A percentile compares a stretch with the other conserved stretches of the same genome.
These are phyloP conservation scores for Tuber melanosporum DNA, from an alignment of 495 filamentous ascomycete species.

Conservation along the genomic window DNA sequence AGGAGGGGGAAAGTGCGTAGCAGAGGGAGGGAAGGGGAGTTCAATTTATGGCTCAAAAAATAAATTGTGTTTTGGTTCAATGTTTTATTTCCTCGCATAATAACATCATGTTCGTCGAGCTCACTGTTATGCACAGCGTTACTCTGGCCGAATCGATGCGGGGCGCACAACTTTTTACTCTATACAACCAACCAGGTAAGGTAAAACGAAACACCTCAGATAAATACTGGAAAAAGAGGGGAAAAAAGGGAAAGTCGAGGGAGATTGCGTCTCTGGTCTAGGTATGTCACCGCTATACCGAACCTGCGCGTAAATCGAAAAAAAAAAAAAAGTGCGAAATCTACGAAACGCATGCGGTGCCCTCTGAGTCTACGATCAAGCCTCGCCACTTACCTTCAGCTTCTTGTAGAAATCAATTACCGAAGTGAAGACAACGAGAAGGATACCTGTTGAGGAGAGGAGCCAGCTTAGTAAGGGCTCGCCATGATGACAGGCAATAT, in stretches of 20 bases:
- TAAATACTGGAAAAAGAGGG: neutral
- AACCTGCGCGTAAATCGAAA: slow-evolving; percentile 6
- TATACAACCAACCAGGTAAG: neutral
- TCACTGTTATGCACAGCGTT: neutral
- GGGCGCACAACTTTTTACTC: neutral
- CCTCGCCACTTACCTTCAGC: slow-evolving; percentile 45
- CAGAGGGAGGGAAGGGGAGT: neutral
- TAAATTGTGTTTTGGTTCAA: neutral
- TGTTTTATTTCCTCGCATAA: neutral
- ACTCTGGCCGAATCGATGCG: neutral
- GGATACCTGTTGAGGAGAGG: slow-evolving; percentile 55
- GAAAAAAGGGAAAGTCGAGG: neutral
- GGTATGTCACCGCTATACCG: slow-evolving; percentile 7
- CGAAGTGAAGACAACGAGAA: slow-evolving; percentile 85
- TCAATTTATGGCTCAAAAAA: neutral
- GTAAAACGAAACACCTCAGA: neutral
- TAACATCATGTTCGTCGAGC: neutral
- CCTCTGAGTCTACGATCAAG: neutral
- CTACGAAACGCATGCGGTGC: neutral
- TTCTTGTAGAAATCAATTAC: slow-evolving; percentile 86
- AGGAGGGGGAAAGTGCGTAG: slow-evolving; percentile 2
- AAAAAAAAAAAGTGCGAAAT: slow-evolving; percentile 5
- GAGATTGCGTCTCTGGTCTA: slow-evolving; percentile 14
- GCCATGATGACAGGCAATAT: neutral
- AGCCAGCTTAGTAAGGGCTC: slow-evolving; percentile 5